Evolutionary conservation across 2,329 filamentous ascomycete genomes (phyloP).

Genomic region (Aureobasidium sp.): DNA sequence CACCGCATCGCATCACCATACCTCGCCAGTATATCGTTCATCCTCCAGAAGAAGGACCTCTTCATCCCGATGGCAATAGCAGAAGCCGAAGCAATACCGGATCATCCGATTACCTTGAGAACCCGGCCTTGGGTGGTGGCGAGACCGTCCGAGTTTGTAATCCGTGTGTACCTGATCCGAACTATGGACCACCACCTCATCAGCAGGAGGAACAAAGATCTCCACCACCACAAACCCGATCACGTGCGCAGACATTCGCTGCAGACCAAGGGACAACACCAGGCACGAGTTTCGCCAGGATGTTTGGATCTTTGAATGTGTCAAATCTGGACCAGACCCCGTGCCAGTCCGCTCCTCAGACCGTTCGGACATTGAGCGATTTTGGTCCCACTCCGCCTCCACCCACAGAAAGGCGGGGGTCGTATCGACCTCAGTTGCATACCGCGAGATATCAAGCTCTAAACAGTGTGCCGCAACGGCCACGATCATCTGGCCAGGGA

Average conservation of each 20-base stretch:
- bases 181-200: constrained; percentile 18
- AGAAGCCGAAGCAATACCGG: constrained; percentile 33
- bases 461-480: constrained; percentile 9
- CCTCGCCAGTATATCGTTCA: constrained; percentile 88
- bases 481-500: background rate
- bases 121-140: constrained; percentile 53
- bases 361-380: constrained; percentile 5
- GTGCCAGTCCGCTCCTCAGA: constrained; percentile 9
- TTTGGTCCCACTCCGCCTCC: background rate
- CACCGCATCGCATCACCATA: constrained; percentile 90
- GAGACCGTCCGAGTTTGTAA: constrained; percentile 66
- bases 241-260: constrained; percentile 18
- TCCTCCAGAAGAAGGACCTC: constrained; percentile 47
- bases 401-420: constrained; percentile 1
- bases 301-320: constrained; percentile 2
- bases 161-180: constrained; percentile 61
- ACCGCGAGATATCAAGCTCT: constrained; percentile 13
- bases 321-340: background rate
- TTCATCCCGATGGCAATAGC: constrained; percentile 31
- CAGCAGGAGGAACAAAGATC: constrained; percentile 15
- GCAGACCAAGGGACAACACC: background rate
- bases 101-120: constrained; percentile 27
- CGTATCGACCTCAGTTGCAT: constrained; percentile 9
- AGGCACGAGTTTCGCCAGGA: constrained; percentile 10
- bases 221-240: constrained; percentile 14